A percentile compares a stretch with the other conserved stretches of the same genome.
Evolutionary conservation across 1,284 basidiomycete species (phyloP).

Genomic region (Ceratobasidium sp.): DNA sequence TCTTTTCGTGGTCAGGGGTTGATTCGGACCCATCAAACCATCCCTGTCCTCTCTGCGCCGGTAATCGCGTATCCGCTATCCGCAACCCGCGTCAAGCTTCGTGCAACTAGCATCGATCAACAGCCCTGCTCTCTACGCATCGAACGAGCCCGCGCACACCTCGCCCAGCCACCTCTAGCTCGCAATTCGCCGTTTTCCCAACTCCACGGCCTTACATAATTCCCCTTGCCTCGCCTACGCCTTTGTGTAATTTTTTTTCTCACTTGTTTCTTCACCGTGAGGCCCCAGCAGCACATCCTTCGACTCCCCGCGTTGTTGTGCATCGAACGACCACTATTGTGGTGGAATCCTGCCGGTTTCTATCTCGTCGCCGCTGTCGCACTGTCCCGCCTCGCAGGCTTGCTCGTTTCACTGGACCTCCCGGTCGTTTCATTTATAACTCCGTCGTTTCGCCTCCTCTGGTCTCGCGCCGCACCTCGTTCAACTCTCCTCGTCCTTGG

Average conservation of each 20-base stretch:
- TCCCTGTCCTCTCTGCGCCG: too few species aligned
- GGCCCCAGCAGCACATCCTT: too few species aligned
- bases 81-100: not conserved
- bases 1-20: not conserved
- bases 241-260: not conserved
- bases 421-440: not conserved
- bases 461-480: not conserved
- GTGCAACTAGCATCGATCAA: not conserved
- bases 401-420: not conserved
- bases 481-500: not conserved
- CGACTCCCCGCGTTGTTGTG: too few species aligned
- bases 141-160: not conserved
- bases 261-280: not conserved
- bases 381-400: not conserved
- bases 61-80: not conserved
- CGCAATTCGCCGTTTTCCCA: too few species aligned
- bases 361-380: too few species aligned
- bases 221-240: too few species aligned
- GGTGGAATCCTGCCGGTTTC: not conserved
- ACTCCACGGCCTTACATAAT: too few species aligned
- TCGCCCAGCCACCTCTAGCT: too few species aligned
- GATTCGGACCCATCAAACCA: not conserved
- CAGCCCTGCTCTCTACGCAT: not conserved
- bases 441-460: not conserved
- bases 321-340: too few species aligned